Evolutionary conservation across 2,329 filamentous ascomycete genomes (phyloP).

Genomic region (Xylariaceae sp.): DNA sequence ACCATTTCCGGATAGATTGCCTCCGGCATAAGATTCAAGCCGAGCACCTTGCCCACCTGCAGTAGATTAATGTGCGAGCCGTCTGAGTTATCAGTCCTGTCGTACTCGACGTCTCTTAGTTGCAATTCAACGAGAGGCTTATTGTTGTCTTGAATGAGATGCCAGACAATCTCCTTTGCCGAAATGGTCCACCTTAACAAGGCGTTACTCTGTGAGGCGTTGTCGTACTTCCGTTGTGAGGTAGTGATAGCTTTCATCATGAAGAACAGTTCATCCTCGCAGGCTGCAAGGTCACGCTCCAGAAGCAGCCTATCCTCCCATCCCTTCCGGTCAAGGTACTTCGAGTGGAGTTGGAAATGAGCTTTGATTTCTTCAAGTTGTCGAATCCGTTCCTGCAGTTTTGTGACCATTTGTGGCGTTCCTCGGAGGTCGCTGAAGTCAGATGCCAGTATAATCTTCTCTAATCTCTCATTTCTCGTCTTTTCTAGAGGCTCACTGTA

Average conservation of each 20-base stretch:
- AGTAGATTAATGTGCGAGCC: conserved; percentile 94
- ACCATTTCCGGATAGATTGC: conserved; percentile 97
- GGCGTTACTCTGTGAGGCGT: conserved; percentile 72
- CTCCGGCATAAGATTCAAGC: conserved; percentile 85
- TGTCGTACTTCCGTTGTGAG: conserved; percentile 84
- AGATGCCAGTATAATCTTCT: conserved; percentile 98
- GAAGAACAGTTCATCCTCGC: conserved; percentile 97
- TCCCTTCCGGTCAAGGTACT: conserved; percentile 81
- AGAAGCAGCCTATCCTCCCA: conserved; percentile 91
- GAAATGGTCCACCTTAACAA: conserved; percentile 90
- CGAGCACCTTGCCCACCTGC: conserved; percentile 83
- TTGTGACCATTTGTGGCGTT: conserved; percentile 88
- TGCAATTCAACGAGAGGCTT: conserved; percentile 93
- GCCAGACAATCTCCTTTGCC: conserved; percentile 96
- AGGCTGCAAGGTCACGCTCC: conserved; percentile 84
- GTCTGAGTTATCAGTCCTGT: conserved; percentile 94
- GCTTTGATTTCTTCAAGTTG: conserved; percentile 96
- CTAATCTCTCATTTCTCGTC: conserved; percentile 89
- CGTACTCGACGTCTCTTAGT: conserved; percentile 86
- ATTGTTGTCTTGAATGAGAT: conserved; percentile 83
- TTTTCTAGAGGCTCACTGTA: conserved; percentile 97
- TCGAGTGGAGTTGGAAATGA: conserved; percentile 91
- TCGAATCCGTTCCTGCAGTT: conserved; percentile 87
- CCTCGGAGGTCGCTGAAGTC: conserved; percentile 97
- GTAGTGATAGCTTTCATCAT: conserved; percentile 99